These are phyloP conservation scores for Colletotrichum camelliae DNA, from an alignment of 2,329 filamentous ascomycete species.

Conservation along the genomic window DNA sequence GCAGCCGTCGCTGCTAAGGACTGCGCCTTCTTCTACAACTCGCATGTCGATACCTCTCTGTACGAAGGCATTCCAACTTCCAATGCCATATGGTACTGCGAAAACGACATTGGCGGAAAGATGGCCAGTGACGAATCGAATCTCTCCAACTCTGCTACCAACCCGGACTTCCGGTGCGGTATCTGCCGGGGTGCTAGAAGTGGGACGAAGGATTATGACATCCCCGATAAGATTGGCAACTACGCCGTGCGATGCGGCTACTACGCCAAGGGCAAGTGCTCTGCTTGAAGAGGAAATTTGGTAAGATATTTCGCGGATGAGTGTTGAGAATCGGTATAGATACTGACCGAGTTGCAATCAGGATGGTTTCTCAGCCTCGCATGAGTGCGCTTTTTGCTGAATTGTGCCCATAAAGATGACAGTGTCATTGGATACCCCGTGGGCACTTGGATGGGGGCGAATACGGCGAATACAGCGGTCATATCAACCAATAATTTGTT, in stretches of 20 bases:
- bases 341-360: background rate
- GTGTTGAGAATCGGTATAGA: background rate
- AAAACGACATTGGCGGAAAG: background rate
- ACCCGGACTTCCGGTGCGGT: background rate
- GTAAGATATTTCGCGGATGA: background rate
- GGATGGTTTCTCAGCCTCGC: background rate
- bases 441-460: background rate
- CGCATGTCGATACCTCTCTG: background rate
- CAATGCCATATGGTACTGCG: background rate
- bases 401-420: background rate
- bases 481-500: background rate
- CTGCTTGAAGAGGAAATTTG: background rate
- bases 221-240: background rate
- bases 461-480: background rate
- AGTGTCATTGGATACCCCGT: background rate
- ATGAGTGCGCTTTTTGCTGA: background rate
- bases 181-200: background rate
- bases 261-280: background rate
- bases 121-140: background rate
- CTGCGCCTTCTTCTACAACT: background rate
- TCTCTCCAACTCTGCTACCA: background rate
- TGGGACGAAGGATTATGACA: background rate
- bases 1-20: background rate
- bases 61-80: background rate
- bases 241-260: background rate